phyloP scores from a whole-genome alignment of 148 eudicot species.

The Arctostaphylos glauca region DNA sequence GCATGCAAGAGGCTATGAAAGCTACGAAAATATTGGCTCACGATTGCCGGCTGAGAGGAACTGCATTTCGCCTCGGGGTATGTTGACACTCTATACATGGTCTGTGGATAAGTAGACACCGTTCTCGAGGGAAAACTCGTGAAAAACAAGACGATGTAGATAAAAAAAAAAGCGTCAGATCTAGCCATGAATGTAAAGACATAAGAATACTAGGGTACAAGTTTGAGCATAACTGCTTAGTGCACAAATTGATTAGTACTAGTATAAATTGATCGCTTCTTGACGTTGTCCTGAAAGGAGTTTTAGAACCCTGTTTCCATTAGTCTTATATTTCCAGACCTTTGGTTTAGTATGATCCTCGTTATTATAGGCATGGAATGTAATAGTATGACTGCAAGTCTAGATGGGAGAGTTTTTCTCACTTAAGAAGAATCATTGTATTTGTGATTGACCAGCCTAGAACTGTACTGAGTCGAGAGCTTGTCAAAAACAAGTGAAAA shows the following conservation, averaged over 20 bases:
- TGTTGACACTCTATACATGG: background rate
- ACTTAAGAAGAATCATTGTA: background rate
- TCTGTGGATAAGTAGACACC: background rate
- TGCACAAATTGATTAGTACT: background rate
- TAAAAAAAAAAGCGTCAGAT: background rate
- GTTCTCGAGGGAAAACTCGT: background rate
- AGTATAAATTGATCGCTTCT: background rate
- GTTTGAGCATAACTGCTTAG: background rate
- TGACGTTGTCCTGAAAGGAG: background rate
- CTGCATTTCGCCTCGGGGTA: slow-evolving; percentile 98
- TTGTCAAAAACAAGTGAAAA: background rate
- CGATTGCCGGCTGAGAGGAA: slow-evolving; percentile 83
- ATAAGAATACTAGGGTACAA: background rate
- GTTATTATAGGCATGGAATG: background rate
- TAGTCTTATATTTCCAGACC: background rate
- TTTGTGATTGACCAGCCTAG: slow-evolving; percentile 1
- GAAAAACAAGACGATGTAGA: background rate
- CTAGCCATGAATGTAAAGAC: background rate
- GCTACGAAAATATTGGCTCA: slow-evolving; percentile 86
- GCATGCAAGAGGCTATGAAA: slow-evolving; percentile 73
- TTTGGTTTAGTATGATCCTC: background rate
- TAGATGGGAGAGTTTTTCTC: background rate
- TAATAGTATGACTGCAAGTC: background rate
- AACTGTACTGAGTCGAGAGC: background rate
- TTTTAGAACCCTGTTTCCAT: background rate